Evolutionary conservation across 805 yeast genomes (phyloP).

Genomic region (Kluyveromyces dobzhanskii): DNA sequence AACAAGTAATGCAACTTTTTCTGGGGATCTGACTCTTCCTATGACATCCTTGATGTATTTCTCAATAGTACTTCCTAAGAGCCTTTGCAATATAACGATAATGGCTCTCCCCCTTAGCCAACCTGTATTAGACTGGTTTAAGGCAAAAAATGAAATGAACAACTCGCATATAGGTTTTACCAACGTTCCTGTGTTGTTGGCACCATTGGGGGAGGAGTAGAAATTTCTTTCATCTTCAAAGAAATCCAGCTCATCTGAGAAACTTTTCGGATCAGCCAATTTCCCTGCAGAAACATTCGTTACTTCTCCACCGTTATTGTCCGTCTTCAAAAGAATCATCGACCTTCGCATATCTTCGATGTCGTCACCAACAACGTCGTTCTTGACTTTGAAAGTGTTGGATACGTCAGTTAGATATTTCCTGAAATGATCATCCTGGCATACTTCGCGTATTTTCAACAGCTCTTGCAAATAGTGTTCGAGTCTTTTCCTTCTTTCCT

Average conservation of each 20-base stretch:
- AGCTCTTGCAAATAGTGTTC: slow-evolving; percentile 55
- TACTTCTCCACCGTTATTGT: not conserved
- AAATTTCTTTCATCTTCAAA: slow-evolving; percentile 12
- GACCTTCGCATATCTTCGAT: slow-evolving; percentile 6
- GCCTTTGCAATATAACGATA: slow-evolving; percentile 71
- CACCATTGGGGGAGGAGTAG: slow-evolving; percentile 3
- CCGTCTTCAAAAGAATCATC: not conserved
- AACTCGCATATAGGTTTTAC: slow-evolving; percentile 78
- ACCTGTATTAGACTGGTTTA: slow-evolving; percentile 47
- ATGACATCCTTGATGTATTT: slow-evolving; percentile 42
- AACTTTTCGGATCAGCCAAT: not conserved
- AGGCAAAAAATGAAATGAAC: slow-evolving; percentile 58
- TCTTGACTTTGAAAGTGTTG: slow-evolving; percentile 2
- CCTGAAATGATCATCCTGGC: slow-evolving; percentile 64
- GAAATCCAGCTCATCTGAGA: slow-evolving; percentile 9
- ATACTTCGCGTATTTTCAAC: slow-evolving; percentile 56
- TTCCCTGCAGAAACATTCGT: not conserved
- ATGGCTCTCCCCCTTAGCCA: slow-evolving; percentile 86
- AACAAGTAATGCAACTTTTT: slow-evolving; percentile 37
- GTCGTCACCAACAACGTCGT: slow-evolving; percentile 11
- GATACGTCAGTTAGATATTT: slow-evolving; percentile 50
- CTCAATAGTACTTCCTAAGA: slow-evolving; percentile 83
- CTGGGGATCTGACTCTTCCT: slow-evolving; percentile 23
- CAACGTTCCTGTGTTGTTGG: slow-evolving; percentile 36
- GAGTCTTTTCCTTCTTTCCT: slow-evolving; percentile 51